Percentiles rank a stretch among this genome's conserved stretches.
Evolutionary conservation across 257 asterid genomes (phyloP).

Genomic region (Primulina eburnea): DNA sequence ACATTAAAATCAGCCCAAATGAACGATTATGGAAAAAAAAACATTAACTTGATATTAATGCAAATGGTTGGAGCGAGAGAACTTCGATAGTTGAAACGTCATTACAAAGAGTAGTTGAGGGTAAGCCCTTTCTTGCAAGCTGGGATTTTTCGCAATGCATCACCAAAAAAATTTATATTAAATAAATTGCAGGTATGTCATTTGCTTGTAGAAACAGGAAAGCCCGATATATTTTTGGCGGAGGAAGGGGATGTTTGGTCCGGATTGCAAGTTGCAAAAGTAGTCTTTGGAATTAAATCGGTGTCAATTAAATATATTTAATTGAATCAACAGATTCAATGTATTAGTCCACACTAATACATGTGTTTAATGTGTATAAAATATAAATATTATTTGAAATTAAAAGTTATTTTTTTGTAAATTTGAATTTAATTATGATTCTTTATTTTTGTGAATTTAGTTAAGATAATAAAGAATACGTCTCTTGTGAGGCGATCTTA

Average conservation of each 20-base stretch:
- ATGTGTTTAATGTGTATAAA: too few species aligned
- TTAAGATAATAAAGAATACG: too few species aligned
- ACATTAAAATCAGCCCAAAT: constrained; percentile 16
- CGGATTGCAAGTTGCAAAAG: neutral
- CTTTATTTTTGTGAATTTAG: too few species aligned
- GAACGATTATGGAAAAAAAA: constrained; percentile 9
- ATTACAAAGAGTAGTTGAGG: constrained; percentile 42
- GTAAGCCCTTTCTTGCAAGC: constrained; percentile 41
- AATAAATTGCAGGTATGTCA: neutral
- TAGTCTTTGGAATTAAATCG: too few species aligned
- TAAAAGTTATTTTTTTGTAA: too few species aligned
- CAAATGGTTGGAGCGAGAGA: constrained; percentile 27
- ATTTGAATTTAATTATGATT: too few species aligned
- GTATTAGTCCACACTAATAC: too few species aligned
- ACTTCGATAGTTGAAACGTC: constrained; percentile 53
- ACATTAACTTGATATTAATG: constrained; percentile 12
- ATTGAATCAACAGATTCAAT: too few species aligned
- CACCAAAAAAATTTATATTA: constrained; percentile 22
- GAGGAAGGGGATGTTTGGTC: neutral
- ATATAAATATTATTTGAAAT: too few species aligned
- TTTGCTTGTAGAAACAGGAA: constrained; percentile 10
- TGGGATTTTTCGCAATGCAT: constrained; percentile 25
- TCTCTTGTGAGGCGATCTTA: too few species aligned
- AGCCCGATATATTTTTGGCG: neutral
- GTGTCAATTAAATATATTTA: too few species aligned